These are phyloP conservation scores for Starmerella potacharoeniae DNA, from an alignment of 805 yeast genomes.

Conservation along the genomic window DNA sequence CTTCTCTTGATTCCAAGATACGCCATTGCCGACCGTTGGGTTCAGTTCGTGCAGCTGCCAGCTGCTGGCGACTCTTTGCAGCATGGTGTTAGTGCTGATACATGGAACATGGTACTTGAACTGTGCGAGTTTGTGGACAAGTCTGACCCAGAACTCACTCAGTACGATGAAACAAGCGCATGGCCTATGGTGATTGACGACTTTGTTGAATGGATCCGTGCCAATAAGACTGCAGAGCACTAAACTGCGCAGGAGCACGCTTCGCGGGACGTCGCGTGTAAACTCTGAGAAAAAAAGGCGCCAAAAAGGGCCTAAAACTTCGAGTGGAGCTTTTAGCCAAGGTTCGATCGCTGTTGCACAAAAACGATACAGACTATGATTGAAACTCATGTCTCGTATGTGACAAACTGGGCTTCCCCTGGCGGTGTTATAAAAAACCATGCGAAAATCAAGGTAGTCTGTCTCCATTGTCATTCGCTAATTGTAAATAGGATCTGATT, in stretches of 20 bases:
- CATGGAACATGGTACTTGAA: constrained; percentile 74
- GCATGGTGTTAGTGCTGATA: constrained; percentile 51
- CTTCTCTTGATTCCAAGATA: constrained; percentile 43
- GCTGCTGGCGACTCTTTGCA: constrained; percentile 13
- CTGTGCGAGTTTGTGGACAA: constrained; percentile 40
- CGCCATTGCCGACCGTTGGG: constrained; percentile 38
- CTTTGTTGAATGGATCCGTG: constrained; percentile 35
- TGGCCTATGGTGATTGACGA: constrained; percentile 91
- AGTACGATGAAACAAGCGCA: constrained; percentile 69
- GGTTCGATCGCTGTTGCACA: too few relatives aligned
- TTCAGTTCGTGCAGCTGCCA: constrained; percentile 35
- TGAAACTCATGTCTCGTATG: too few relatives aligned
- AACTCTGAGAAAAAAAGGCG: too few relatives aligned
- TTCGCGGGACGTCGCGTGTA: background rate
- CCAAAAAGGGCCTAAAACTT: too few relatives aligned
- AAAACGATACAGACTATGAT: too few relatives aligned
- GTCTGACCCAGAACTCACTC: constrained; percentile 40
- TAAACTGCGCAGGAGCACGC: background rate
- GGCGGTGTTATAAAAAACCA: too few relatives aligned
- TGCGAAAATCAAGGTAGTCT: too few relatives aligned
- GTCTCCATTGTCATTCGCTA: too few relatives aligned
- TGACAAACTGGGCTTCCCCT: too few relatives aligned
- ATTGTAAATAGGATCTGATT: too few relatives aligned
- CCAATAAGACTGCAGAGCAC: background rate
- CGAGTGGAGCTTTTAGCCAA: too few relatives aligned